Base-by-base conservation (phyloP, 805 yeast species). In the Saccharomycopsis malanga region DNA sequence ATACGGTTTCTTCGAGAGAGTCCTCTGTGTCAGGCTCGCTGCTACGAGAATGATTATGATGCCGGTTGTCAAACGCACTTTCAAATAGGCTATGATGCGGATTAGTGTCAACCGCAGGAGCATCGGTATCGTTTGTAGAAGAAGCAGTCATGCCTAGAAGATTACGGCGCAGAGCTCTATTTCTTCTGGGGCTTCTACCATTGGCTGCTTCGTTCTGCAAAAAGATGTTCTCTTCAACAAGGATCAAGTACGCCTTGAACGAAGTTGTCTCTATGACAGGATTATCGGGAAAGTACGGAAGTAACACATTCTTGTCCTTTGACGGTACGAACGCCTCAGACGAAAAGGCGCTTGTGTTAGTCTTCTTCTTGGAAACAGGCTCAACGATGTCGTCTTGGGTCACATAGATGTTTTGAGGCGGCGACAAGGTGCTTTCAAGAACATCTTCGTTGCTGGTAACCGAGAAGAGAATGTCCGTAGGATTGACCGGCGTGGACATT, bases 211-310 rank as follows among this genome's bases (percentile, higher is more conserved):
- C 51, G 34, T 50, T 52, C 39, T 52, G 55, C 15, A 52, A 32
- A 25, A 52, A 52, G n/a, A 52, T 45, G 14, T 49, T 52, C 10
- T 46, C 53, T 34, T 52, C 55, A 14, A 40, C 50, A 12, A 52
- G 39, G 5, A 49, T 30, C 4, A 52, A 22, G 25, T 49, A 52
- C 6, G 50, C 55, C 36, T 48, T 49, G 34, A 52, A 52, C 14
- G 34, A 22, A 3, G 48, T 23, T 10, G 45, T 46, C 29, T 49
- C 55, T 15, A 52, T 49, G 10, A 52, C 43, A 5, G 55, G 55
- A 5, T 40, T 42, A 14, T 52, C 55, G 4, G 34, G 49, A 12
- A 52, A 37, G 4, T 40, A 24, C 4, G 55, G 55, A 3, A 52
- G 29, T 15, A 49, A 22, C 15, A 49, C 34, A 29, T 52, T 43